A percentile compares a stretch with the other conserved stretches of the same genome.
Evolutionary conservation across 257 asterid genomes (phyloP).

Genomic region (Sherardia arvensis): DNA sequence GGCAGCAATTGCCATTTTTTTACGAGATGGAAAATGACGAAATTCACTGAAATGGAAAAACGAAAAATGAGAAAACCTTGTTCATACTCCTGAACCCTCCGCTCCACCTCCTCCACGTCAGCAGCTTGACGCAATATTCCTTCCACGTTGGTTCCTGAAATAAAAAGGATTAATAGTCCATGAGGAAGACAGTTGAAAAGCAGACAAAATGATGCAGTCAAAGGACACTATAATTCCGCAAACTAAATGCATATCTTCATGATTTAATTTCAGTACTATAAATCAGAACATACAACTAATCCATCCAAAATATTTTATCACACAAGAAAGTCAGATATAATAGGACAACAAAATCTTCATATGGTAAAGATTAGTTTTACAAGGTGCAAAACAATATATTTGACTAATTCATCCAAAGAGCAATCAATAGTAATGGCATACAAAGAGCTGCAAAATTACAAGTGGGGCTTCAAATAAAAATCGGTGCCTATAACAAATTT

Average conservation of each 20-base stretch:
- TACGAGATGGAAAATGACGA: neutral
- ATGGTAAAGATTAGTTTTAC: neutral
- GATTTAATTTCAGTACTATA: neutral
- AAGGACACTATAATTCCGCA: neutral
- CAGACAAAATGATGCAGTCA: neutral
- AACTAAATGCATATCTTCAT: neutral
- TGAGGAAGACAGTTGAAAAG: neutral
- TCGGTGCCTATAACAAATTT: neutral
- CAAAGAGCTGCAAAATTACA: neutral
- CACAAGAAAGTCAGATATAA: neutral
- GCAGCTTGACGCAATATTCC: slow-evolving; percentile 87
- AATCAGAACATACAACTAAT: neutral
- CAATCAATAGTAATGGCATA: neutral
- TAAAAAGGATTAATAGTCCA: slow-evolving; percentile 8
- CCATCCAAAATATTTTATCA: neutral
- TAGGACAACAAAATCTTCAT: neutral
- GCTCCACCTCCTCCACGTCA: slow-evolving; percentile 85
- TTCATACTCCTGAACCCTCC: slow-evolving; percentile 76
- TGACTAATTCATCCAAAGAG: neutral
- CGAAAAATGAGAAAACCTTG: slow-evolving; percentile 38
- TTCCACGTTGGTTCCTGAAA: slow-evolving; percentile 62
- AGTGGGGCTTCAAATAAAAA: neutral
- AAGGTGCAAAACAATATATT: neutral
- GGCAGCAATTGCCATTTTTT: neutral
- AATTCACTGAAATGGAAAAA: neutral